Evolutionary conservation across 139 green algal species (phyloP).

Genomic region (Tetraselmis striata): DNA sequence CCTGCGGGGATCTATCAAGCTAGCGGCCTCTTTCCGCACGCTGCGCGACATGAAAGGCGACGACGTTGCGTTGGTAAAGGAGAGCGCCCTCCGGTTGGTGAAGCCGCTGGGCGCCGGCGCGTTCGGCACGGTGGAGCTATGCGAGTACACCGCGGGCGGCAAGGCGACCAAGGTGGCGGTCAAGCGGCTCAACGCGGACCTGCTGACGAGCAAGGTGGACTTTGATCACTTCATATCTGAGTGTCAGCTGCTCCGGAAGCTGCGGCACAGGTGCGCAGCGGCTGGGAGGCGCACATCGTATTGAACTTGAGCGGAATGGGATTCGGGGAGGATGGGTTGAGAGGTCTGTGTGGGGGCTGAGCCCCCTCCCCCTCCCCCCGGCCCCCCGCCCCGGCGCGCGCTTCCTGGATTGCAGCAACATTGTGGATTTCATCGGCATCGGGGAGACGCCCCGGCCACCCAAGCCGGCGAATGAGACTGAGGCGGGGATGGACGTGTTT

Average conservation of each 20-base stretch:
- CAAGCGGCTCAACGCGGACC: not conserved
- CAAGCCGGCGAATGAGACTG: not conserved
- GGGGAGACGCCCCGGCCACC: not conserved
- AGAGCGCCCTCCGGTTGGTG: not conserved
- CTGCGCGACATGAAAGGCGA: not conserved
- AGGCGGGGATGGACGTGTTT: not conserved
- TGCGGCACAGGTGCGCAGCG: not conserved
- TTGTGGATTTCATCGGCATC: not conserved
- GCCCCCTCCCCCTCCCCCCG: too few species aligned
- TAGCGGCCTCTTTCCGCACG: not conserved
- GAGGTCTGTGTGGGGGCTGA: too few species aligned
- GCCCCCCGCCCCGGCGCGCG: too few species aligned
- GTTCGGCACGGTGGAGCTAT: not conserved
- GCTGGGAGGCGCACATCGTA: too few species aligned
- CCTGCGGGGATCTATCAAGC: not conserved
- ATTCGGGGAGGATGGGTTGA: too few species aligned
- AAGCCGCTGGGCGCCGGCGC: not conserved
- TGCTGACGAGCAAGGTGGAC: not conserved
- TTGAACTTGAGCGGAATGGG: too few species aligned
- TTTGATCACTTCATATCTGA: not conserved
- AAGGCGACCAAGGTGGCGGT: not conserved
- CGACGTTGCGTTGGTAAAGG: not conserved
- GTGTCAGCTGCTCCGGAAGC: not conserved
- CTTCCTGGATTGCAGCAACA: not conserved
- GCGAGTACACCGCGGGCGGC: not conserved